A percentile compares a stretch with the other conserved stretches of the same genome.
Conservation (phyloP, 2,329 filamentous ascomycete genomes). For the Phaeosphaeriaceae sp. region DNA sequence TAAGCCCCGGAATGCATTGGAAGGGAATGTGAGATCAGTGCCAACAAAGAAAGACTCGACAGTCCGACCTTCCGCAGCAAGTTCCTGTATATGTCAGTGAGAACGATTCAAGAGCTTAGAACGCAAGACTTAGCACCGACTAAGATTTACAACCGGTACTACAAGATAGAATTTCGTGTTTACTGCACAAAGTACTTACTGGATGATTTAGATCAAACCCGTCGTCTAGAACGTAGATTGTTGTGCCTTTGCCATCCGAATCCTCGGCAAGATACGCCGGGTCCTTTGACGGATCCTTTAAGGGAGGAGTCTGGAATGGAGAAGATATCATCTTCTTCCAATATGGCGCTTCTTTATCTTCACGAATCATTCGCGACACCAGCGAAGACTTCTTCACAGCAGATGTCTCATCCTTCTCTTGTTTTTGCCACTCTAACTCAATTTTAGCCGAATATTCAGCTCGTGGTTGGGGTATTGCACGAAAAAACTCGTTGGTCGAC, state of each 20-base stretch:
- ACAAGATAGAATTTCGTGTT: no score
- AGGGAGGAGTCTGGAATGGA: neutral
- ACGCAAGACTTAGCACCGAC: neutral
- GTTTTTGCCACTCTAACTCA: no score
- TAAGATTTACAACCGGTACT: neutral
- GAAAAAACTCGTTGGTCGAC: neutral
- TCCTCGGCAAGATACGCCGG: constrained; percentile 9
- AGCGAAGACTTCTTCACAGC: neutral
- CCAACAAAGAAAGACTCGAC: neutral
- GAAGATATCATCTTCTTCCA: constrained; percentile 17
- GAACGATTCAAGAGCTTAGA: no score
- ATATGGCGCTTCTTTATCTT: constrained; percentile 2
- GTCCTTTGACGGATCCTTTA: neutral
- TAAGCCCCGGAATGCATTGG: no score
- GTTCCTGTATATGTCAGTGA: neutral
- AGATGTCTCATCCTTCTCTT: neutral
- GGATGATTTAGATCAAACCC: constrained; percentile 8
- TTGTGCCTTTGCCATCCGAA: constrained; percentile 8
- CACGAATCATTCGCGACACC: neutral
- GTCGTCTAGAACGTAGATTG: constrained; percentile 13
- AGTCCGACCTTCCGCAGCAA: neutral
- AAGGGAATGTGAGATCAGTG: neutral
- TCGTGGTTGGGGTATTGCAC: neutral
- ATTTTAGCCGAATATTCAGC: neutral
- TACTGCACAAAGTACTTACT: no score